Conservation (phyloP, 345 rosid species). For the Syzygium grande region DNA sequence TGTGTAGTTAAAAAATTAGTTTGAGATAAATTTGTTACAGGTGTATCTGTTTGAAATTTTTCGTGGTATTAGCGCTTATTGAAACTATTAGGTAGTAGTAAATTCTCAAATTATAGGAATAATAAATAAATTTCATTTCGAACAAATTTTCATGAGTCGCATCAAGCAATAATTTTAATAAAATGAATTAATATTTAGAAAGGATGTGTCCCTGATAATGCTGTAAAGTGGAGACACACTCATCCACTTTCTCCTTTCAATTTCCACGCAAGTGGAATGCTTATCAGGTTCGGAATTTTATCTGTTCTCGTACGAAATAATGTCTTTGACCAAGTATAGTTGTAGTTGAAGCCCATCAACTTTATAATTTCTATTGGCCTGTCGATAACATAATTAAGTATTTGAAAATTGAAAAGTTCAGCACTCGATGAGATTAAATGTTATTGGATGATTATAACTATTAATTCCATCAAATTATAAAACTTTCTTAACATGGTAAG, state of each 20-base stretch:
- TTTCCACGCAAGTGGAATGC: neutral
- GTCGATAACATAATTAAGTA: neutral
- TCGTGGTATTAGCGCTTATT: no score
- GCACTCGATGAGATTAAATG: neutral
- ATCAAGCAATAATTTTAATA: neutral
- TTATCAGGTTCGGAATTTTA: neutral
- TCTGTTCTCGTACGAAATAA: neutral
- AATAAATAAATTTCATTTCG: neutral
- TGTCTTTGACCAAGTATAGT: neutral
- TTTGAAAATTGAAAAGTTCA: neutral
- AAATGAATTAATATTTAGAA: neutral
- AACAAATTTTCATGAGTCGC: neutral
- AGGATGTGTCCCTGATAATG: neutral
- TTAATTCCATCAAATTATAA: neutral
- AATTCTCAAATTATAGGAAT: neutral
- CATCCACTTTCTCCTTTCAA: neutral
- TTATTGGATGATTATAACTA: neutral
- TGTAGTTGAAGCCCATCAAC: neutral
- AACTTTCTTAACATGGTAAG: neutral
- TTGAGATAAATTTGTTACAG: no score
- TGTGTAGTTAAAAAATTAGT: no score
- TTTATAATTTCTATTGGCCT: neutral
- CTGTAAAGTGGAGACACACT: neutral
- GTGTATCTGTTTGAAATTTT: no score
- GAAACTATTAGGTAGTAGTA: neutral